These are phyloP conservation scores for Rhododendron vialii DNA, from an alignment of 148 eudicot species.

Conservation along the genomic window DNA sequence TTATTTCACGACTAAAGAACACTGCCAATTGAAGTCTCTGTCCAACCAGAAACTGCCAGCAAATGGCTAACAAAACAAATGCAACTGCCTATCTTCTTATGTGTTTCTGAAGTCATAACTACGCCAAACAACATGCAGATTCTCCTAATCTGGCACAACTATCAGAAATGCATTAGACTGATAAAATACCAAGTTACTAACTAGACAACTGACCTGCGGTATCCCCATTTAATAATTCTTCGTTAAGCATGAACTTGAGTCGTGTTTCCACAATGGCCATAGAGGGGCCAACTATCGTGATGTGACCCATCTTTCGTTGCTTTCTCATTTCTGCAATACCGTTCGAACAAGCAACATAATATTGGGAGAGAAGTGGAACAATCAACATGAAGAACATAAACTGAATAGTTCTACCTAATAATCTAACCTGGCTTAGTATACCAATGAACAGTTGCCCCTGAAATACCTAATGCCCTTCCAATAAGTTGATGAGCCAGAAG, in stretches of 20 bases:
- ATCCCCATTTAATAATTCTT: conserved; percentile 40
- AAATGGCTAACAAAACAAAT: not conserved
- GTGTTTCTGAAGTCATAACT: not conserved
- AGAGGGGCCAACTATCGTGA: conserved; percentile 77
- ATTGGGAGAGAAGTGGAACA: not conserved
- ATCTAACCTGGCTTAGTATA: conserved; percentile 87
- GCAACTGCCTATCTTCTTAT: not conserved
- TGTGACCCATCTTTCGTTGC: conserved; percentile 95
- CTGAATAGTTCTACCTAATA: not conserved
- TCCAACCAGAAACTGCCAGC: not conserved
- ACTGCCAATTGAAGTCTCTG: not conserved
- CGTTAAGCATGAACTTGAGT: conserved; percentile 50
- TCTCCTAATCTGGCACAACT: not conserved
- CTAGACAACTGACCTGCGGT: conserved; percentile 28
- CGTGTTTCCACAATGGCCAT: conserved; percentile 59
- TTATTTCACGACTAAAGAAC: not conserved
- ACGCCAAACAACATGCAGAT: not conserved
- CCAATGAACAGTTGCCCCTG: conserved; percentile 55
- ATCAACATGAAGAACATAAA: not conserved
- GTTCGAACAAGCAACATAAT: conserved; percentile 1
- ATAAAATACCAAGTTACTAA: not conserved
- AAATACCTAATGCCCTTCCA: conserved; percentile 42
- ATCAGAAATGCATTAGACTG: not conserved
- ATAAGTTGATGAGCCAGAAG: conserved; percentile 63
- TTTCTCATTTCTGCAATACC: conserved; percentile 68